These are phyloP conservation scores for Pseudopyrenochaeta lycopersici DNA, from an alignment of 2,329 filamentous ascomycete species.

Conservation along the genomic window DNA sequence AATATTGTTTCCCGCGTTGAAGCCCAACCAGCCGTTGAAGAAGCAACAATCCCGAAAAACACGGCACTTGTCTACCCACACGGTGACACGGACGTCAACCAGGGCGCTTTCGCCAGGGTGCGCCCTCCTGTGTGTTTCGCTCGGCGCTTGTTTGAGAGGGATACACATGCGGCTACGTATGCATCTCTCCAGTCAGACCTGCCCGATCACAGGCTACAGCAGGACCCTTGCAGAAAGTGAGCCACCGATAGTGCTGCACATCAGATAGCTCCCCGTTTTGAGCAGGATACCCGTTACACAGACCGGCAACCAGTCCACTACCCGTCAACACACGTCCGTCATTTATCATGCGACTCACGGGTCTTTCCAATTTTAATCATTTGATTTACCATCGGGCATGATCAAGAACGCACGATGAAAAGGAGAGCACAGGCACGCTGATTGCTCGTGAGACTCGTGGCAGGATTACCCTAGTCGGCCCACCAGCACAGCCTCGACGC, in stretches of 20 bases:
- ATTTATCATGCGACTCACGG: slow-evolving; percentile 8
- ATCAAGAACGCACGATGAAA: slow-evolving; percentile 3
- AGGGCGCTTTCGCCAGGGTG: slow-evolving; percentile 9
- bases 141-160: slow-evolving; percentile 19
- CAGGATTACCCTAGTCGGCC: slow-evolving; percentile 13
- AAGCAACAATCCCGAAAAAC: slow-evolving; percentile 21
- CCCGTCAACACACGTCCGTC: slow-evolving; percentile 10
- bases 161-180: slow-evolving; percentile 26
- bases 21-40: slow-evolving; percentile 24
- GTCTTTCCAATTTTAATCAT: background rate
- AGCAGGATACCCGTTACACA: slow-evolving; percentile 24
- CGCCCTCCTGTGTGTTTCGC: slow-evolving; percentile 19
- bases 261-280: slow-evolving; percentile 19
- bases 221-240: slow-evolving; percentile 18
- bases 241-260: slow-evolving; percentile 15
- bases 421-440: slow-evolving; percentile 8
- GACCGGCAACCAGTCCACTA: slow-evolving; percentile 16
- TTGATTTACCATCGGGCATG: slow-evolving; percentile 14
- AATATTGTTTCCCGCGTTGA: slow-evolving; percentile 14
- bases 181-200: slow-evolving; percentile 25
- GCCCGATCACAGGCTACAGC: slow-evolving; percentile 19
- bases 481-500: slow-evolving; percentile 45
- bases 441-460: slow-evolving; percentile 24
- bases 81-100: slow-evolving; percentile 21
- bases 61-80: slow-evolving; percentile 21